Evolutionary conservation across 192 early-diverging fungal genomes (phyloP).

Genomic region (Phlyctochytrium arcticum): DNA sequence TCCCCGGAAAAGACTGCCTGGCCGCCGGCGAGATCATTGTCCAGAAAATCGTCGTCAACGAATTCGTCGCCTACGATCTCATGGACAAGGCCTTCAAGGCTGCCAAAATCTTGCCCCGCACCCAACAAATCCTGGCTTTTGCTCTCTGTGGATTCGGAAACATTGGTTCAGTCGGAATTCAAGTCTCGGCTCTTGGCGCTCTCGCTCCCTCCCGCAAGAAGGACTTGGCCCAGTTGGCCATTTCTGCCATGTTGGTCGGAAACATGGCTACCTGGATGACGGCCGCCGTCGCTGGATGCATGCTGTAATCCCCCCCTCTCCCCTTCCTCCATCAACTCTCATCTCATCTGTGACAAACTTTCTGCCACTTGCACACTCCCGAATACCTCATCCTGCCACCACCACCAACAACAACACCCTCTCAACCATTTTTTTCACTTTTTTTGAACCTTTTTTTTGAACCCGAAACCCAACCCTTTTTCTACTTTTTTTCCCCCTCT

Average conservation of each 20-base stretch:
- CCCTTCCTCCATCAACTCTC: too few relatives aligned
- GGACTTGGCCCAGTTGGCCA: conserved; percentile 67
- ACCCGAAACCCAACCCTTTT: too few relatives aligned
- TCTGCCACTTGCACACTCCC: too few relatives aligned
- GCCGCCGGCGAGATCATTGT: conserved; percentile 63
- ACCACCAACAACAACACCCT: too few relatives aligned
- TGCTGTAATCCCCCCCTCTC: too few relatives aligned
- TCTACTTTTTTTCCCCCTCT: too few relatives aligned
- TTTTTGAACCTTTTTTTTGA: too few relatives aligned
- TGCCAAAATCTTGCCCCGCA: neutral
- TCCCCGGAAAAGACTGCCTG: conserved; percentile 49
- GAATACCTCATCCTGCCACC: too few relatives aligned
- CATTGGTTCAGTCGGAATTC: conserved; percentile 76
- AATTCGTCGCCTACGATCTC: conserved; percentile 76
- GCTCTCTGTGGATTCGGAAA: conserved; percentile 89
- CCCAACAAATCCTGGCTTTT: conserved; percentile 46
- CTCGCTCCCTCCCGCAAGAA: conserved; percentile 66
- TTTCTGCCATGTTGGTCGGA: conserved; percentile 77
- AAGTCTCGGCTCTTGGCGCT: conserved; percentile 70
- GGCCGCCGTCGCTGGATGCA: conserved; percentile 71
- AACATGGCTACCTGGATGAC: conserved; percentile 74
- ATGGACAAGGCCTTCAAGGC: conserved; percentile 10
- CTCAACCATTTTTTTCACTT: too few relatives aligned
- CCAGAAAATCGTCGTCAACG: conserved; percentile 78
- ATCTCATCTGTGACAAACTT: too few relatives aligned